These are phyloP conservation scores for Globisporangium paddicum DNA, from an alignment of 352 stramenopile genomes.

Conservation along the genomic window DNA sequence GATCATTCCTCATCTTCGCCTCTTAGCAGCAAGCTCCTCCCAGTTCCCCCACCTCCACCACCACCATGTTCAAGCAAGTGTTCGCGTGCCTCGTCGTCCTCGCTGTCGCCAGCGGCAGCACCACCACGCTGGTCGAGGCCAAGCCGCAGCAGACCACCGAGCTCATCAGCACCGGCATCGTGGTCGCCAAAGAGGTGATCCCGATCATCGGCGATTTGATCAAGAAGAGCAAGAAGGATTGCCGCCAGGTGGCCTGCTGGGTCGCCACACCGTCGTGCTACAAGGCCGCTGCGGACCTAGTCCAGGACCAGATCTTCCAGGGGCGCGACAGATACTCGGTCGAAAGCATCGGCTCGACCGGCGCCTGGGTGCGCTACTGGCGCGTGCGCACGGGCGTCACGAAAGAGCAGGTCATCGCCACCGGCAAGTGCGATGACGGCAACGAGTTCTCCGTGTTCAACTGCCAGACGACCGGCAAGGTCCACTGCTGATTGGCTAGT, in stretches of 20 bases:
- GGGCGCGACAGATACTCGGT: background rate
- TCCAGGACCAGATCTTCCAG: background rate
- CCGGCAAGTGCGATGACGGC: background rate
- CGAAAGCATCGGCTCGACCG: background rate
- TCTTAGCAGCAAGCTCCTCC: background rate
- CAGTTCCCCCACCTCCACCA: background rate
- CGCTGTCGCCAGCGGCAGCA: background rate
- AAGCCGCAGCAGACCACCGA: background rate
- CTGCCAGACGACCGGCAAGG: background rate
- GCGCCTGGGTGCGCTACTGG: background rate
- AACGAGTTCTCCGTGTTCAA: background rate
- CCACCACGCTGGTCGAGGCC: background rate
- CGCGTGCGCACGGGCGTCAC: background rate
- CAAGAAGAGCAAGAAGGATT: background rate
- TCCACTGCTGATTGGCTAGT: background rate
- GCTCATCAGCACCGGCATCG: background rate
- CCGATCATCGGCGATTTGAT: background rate
- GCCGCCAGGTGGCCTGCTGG: background rate
- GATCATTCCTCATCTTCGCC: background rate
- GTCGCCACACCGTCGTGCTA: background rate
- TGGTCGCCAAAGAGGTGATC: background rate
- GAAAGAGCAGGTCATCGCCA: background rate
- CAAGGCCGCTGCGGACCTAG: background rate
- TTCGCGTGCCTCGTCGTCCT: background rate
- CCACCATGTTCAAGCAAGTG: background rate